A percentile compares a stretch with the other conserved stretches of the same genome.
Conservation (phyloP, 441 rosid species). For the Populus trichocarpa region DNA sequence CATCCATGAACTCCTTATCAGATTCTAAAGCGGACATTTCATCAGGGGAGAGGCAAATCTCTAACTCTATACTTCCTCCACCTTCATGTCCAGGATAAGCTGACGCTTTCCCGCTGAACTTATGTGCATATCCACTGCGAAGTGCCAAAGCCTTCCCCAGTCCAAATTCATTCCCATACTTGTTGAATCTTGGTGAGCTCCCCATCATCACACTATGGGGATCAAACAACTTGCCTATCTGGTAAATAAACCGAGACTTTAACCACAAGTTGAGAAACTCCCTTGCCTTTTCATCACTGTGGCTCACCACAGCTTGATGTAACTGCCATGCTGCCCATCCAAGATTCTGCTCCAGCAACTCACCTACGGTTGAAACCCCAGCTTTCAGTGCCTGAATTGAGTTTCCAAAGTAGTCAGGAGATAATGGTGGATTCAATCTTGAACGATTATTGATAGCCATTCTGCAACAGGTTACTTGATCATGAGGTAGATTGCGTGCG, state of each 20-base stretch:
- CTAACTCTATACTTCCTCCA: conserved; percentile 68
- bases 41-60: conserved; percentile 54
- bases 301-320: too few relatives aligned
- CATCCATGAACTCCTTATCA: conserved; percentile 54
- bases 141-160: conserved; percentile 67
- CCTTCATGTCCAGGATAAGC: conserved; percentile 66
- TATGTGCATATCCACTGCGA: conserved; percentile 61
- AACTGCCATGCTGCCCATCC: conserved; percentile 68
- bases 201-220: too few relatives aligned
- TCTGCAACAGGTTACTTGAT: conserved; percentile 42
- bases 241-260: conserved; percentile 40
- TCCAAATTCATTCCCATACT: conserved; percentile 38
- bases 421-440: conserved; percentile 45
- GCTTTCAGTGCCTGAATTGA: conserved; percentile 33
- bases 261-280: conserved; percentile 1
- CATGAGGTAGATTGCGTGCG: conserved; percentile 27
- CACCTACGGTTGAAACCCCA: conserved; percentile 37
- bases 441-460: conserved; percentile 48
- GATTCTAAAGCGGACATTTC: conserved; percentile 59
- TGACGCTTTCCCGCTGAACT: conserved; percentile 61
- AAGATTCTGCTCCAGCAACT: conserved; percentile 42
- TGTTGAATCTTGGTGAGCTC: too few relatives aligned
- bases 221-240: conserved; percentile 15
- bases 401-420: conserved; percentile 58
- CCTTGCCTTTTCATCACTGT: conserved; percentile 25